Conservation (phyloP, 352 stramenopile species). For the Phytophthora idaei region DNA sequence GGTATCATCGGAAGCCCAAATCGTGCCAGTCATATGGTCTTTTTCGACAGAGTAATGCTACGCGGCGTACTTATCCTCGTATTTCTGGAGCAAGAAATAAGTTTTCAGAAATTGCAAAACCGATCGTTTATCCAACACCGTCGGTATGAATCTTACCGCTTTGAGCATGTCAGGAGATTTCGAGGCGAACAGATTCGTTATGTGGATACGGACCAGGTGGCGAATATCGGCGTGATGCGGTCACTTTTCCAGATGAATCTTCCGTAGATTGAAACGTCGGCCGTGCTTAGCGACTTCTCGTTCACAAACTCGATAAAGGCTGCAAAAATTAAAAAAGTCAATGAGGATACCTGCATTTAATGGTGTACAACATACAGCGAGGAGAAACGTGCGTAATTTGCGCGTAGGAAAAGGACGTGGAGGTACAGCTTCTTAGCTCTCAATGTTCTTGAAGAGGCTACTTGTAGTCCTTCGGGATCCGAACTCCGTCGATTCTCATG, state of each 20-base stretch:
- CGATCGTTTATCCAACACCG: too few relatives aligned
- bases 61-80: not conserved
- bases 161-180: not conserved
- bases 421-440: not conserved
- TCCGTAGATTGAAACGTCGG: not conserved
- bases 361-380: not conserved
- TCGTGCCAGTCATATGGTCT: not conserved
- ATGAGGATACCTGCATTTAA: too few relatives aligned
- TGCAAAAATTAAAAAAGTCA: not conserved
- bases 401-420: not conserved
- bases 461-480: not conserved
- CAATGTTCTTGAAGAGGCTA: not conserved
- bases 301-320: conserved; percentile 1
- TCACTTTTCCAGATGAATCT: conserved; percentile 1
- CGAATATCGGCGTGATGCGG: not conserved
- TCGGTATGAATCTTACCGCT: not conserved
- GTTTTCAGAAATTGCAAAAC: too few relatives aligned
- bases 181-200: not conserved
- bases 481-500: not conserved
- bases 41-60: not conserved
- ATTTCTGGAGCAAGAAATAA: not conserved
- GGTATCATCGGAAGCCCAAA: not conserved
- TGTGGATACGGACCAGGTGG: not conserved
- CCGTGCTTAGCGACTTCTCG: not conserved
- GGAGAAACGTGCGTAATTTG: not conserved